Base-by-base conservation (phyloP, 768 basidiomycete species). In the Boletus reticuloceps region DNA sequence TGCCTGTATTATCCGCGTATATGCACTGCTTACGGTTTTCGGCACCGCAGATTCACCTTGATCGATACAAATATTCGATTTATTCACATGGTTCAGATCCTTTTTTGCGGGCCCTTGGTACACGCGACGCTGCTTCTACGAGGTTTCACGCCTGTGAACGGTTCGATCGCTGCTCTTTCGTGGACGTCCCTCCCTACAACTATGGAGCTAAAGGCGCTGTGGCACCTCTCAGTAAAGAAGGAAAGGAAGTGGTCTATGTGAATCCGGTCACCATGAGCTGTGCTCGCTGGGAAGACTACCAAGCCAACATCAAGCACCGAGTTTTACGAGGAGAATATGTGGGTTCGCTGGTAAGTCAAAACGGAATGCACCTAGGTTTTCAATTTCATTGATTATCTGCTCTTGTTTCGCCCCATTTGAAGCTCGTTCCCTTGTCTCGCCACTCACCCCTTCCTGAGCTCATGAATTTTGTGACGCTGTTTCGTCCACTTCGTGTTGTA, bases 111-210 rank as follows among this genome's bases (percentile, higher is more conserved):
- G 63, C 73, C 0, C 79, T 91, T 48, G 73, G 85, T 40, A 88
- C 89, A 1, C 73, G 73, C 13, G 86, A 94, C 42, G 70, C 80
- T 5, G 67, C 73, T 5, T 71, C 75, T 1, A 89, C 92, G 4
- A 83, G 94, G 1, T 97, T 98, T 65, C 96, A 99, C 64, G 94
- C 95, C 0, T 98, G 96, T 64, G 95, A 98, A 63, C 82, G 92
- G 1, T 86, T 86, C 55, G 74, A 84, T 61, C 82, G 89, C 11
- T 96, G 94, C 62, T 65, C 77, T 11, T 76, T 80, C 47, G 87
- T 89, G 29, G 75, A 74, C 12, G 79, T 82, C 31, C 70, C 68
- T 49, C 39, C 48, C 12, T 66, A 62, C 29, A 59, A 64, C 17
- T 64, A 56, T 39, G 58, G 38, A 41, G 10, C 32, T 9, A 52